Evolutionary conservation across 208 protist genomes (phyloP), one percentile per base, ranked within the genome.

Genomic region (Crithidia brevicula): DNA sequence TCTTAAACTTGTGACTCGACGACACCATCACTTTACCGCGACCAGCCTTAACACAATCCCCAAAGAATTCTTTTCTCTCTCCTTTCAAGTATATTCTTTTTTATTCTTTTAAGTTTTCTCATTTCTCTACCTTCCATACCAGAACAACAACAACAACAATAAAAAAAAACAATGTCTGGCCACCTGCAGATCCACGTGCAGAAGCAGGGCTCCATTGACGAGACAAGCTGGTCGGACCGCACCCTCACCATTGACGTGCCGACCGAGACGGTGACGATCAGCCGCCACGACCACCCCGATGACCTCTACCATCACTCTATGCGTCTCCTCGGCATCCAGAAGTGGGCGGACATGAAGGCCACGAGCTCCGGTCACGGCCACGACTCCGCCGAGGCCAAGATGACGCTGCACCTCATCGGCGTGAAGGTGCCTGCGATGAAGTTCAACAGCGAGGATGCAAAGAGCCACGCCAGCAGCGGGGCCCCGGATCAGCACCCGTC

Each of bases 181-280:
- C 50, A 36, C 50, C 22, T 56, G 7, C 50, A 56, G 50, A 56
- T 56, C 18, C 28, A 16, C 15, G 50, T 56, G 3, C 50, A 23
- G 50, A 56, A 56, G 50, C 13, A 56, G 50, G 50, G 50, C 50
- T 38, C 20, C 50, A 38, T 31, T 18, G 30, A 33, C 20, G 18
- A 5, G 28, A 22, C 33, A 15, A 33, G 28, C 20, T 56, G 50
- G 50, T 56, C 50, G 4, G 30, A 56, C 28, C 50, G 50, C 50
- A 56, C 50, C 50, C 50, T 56, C 16, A 56, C 50, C 28, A 56
- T 56, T 18, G 50, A 56, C 30, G 28, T 36, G 28, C 13, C 50
- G 28, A 56, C 50, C 28, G 50, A 56, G 28, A 52, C 20, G 20
- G 47, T 16, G 22, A 52, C 47, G 9, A 52, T 52, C 47, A 52